Base-by-base conservation (phyloP, 2,329 filamentous ascomycete species). In the Aspergillus jensenii region DNA sequence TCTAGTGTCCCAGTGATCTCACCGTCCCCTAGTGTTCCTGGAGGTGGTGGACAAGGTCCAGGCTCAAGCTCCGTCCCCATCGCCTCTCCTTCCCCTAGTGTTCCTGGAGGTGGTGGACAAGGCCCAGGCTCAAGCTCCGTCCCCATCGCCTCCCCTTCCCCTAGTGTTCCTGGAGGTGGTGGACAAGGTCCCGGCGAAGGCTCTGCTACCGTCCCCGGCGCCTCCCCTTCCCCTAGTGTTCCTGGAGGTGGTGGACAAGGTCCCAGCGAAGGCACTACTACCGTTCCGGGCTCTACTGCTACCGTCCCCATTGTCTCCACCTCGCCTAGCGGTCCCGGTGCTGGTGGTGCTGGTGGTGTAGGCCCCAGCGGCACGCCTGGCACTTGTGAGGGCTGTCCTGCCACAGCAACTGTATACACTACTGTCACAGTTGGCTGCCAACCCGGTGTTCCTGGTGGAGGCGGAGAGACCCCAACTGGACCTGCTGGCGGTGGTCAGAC, bases 1-100 rank as follows among this genome's bases (percentile, higher is more conserved):
- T 43, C 53, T 17, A 39, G 56, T 44, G 61, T 49, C 17, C 51
- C 60, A 27, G 43, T 47, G 33, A 15, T 58, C 55, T 45, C 50
- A 33, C 56, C 59, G 3, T 46, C 62, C 5, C 45, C 58, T 14
- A 50, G 55, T 39, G 37, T 19, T n/a, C 41, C 56, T 12, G 56
- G 33, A 11, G 44, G 52, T 50, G 56, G 59, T 47, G 51, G 25
- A n/a, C 19, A 21, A 19, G 44, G 43, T 44, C 47, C 17, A 52
- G 37, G 19, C 19, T 21, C 19, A 21, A 21, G 19, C 19, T 21
- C 19, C 19, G 19, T 21, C 19, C 3, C 19, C 19, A 21, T 21
- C 3, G 19, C 19, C 19, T 21, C 19, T 3, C 19, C 19, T 21
- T 21, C 21, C 21, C 21, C 21, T 21, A 21, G 21, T 21, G 21